These are phyloP conservation scores for Didymellaceae sp. DNA, from an alignment of 2,329 filamentous ascomycete species.

Conservation along the genomic window DNA sequence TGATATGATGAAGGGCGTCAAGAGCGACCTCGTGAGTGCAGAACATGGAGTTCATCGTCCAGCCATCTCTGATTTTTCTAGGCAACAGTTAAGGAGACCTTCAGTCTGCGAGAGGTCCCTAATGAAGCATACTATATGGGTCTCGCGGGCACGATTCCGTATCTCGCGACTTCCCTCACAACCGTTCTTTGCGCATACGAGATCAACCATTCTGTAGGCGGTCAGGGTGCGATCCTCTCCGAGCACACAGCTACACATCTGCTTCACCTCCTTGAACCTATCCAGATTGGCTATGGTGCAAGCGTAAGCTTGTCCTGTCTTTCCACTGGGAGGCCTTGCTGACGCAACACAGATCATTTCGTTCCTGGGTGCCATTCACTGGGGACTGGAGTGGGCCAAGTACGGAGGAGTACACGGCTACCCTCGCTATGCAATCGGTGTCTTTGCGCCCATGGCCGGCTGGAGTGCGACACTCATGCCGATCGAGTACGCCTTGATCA, in stretches of 20 bases:
- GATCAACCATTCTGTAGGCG: conserved; percentile 72
- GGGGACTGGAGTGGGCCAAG: conserved; percentile 85
- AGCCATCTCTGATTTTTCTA: conserved; percentile 30
- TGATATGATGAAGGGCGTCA: conserved; percentile 57
- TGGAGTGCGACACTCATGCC: conserved; percentile 91
- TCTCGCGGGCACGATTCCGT: conserved; percentile 62
- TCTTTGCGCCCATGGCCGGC: conserved; percentile 78
- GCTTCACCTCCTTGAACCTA: conserved; percentile 77
- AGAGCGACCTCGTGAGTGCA: conserved; percentile 42
- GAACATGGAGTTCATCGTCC: not conserved
- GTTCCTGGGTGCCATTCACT: conserved; percentile 92
- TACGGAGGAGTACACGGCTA: conserved; percentile 72
- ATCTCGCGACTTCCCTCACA: conserved; percentile 80
- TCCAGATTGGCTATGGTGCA: conserved; percentile 91
- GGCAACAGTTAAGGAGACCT: conserved; percentile 58
- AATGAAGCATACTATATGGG: conserved; percentile 58
- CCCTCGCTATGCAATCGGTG: conserved; percentile 82
- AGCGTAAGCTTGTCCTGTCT: conserved; percentile 60
- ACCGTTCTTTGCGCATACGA: conserved; percentile 85
- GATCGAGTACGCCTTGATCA: conserved; percentile 81
- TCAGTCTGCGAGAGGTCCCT: conserved; percentile 55
- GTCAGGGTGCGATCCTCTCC: conserved; percentile 69
- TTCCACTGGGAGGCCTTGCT: not conserved
- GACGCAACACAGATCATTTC: conserved; percentile 72
- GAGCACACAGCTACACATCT: conserved; percentile 74